Evolutionary conservation across 768 basidiomycete species (phyloP).

Genomic region (Fomitopsis serialis): DNA sequence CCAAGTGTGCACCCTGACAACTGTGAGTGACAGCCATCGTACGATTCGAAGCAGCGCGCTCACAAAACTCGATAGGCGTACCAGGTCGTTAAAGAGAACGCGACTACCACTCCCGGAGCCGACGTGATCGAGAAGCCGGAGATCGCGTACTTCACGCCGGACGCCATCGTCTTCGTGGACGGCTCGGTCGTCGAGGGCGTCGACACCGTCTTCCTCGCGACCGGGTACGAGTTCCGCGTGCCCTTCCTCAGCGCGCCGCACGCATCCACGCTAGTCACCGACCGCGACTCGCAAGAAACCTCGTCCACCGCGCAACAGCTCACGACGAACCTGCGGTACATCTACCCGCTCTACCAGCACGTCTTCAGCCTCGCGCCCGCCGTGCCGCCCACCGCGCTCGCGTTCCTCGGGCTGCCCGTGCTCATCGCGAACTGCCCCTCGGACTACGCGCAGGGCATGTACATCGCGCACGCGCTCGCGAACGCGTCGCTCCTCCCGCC

Average conservation of each 20-base stretch:
- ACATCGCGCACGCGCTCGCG: conserved; percentile 39
- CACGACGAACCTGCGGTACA: conserved; percentile 45
- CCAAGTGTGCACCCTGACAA: conserved; percentile 36
- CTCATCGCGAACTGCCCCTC: conserved; percentile 43
- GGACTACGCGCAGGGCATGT: conserved; percentile 45
- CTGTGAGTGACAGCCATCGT: conserved; percentile 26
- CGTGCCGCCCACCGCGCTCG: conserved; percentile 45
- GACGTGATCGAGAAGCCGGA: conserved; percentile 30
- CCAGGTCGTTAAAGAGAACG: conserved; percentile 26
- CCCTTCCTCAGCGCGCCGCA: conserved; percentile 37
- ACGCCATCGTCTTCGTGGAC: conserved; percentile 43
- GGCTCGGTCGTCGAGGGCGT: conserved; percentile 34
- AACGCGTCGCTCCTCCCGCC: conserved; percentile 36
- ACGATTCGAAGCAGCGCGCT: neutral
- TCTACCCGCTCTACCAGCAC: conserved; percentile 50
- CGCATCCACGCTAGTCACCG: conserved; percentile 16
- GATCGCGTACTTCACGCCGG: conserved; percentile 42
- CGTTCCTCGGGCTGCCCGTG: conserved; percentile 50
- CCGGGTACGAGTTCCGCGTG: conserved; percentile 48
- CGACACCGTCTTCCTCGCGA: conserved; percentile 46
- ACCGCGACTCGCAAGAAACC: conserved; percentile 13
- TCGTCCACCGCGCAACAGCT: conserved; percentile 24
- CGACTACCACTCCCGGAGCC: conserved; percentile 15
- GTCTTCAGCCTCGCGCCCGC: conserved; percentile 45
- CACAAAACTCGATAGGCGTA: conserved; percentile 23